Conservation (phyloP, 2,329 filamentous ascomycete genomes). For the Blastomyces gilchristii region DNA sequence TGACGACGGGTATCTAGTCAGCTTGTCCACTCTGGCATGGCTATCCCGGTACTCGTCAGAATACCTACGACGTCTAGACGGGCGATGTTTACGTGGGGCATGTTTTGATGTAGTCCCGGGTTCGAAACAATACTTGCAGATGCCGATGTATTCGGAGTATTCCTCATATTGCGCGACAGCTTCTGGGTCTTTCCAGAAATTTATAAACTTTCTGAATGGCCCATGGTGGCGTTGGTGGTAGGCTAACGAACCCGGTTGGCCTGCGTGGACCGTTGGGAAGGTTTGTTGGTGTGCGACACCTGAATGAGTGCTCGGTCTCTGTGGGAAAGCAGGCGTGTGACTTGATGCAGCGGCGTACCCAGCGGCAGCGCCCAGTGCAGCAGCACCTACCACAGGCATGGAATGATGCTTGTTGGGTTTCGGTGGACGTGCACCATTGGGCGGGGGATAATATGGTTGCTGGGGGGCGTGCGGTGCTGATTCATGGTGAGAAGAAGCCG, state of each 20-base stretch:
- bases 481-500: slow-evolving; percentile 19
- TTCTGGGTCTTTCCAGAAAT: slow-evolving; percentile 54
- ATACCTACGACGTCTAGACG: slow-evolving; percentile 32
- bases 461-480: slow-evolving; percentile 5
- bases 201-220: slow-evolving; percentile 46
- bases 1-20: slow-evolving; percentile 47
- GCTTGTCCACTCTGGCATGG: slow-evolving; percentile 46
- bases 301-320: slow-evolving; percentile 22
- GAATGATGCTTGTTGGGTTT: slow-evolving; percentile 37
- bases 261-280: not conserved
- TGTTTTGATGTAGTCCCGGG: slow-evolving; percentile 46
- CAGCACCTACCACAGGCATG: slow-evolving; percentile 35
- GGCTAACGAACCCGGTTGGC: slow-evolving; percentile 32
- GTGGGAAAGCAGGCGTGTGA: slow-evolving; percentile 30
- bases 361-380: slow-evolving; percentile 39
- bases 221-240: slow-evolving; percentile 46
- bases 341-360: slow-evolving; percentile 25
- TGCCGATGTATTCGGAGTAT: slow-evolving; percentile 56
- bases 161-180: slow-evolving; percentile 57
- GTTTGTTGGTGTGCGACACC: slow-evolving; percentile 15
- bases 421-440: slow-evolving; percentile 22
- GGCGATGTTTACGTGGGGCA: slow-evolving; percentile 52
- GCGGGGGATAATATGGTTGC: not conserved
- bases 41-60: slow-evolving; percentile 39
- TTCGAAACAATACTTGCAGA: slow-evolving; percentile 57